Evolutionary conservation across 2,329 filamentous ascomycete genomes (phyloP).

Genomic region (Pestalotiopsis sp.): DNA sequence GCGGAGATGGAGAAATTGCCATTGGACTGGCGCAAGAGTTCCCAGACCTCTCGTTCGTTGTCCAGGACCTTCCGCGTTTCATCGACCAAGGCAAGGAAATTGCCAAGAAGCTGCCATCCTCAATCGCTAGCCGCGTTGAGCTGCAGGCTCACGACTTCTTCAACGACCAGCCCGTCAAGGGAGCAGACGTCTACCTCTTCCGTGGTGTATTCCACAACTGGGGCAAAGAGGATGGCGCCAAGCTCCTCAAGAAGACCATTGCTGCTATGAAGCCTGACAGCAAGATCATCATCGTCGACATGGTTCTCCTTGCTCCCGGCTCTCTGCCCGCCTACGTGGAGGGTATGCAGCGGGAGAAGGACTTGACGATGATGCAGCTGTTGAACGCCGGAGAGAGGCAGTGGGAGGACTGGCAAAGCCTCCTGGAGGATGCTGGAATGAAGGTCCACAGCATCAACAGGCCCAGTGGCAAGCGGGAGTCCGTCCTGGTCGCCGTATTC

Average conservation of each 20-base stretch:
- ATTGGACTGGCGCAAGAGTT: too few species aligned
- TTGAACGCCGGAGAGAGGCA: background rate
- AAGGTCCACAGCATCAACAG: background rate
- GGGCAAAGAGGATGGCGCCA: constrained; percentile 16
- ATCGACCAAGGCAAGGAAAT: too few species aligned
- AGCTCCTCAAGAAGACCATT: too few species aligned
- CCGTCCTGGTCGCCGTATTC: background rate
- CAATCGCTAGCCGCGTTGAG: too few species aligned
- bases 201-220: constrained; percentile 53
- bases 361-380: background rate
- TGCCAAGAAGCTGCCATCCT: too few species aligned
- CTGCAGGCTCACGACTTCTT: constrained; percentile 23
- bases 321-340: background rate
- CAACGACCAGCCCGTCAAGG: constrained; percentile 22
- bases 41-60: too few species aligned
- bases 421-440: background rate
- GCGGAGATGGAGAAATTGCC: too few species aligned
- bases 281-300: background rate
- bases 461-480: background rate
- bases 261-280: too few species aligned
- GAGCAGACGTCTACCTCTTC: constrained; percentile 45
- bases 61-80: too few species aligned
- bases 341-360: background rate
- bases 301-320: background rate
- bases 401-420: background rate